phyloP scores from a whole-genome alignment of 345 rosid species.

The Turnera subulata region DNA sequence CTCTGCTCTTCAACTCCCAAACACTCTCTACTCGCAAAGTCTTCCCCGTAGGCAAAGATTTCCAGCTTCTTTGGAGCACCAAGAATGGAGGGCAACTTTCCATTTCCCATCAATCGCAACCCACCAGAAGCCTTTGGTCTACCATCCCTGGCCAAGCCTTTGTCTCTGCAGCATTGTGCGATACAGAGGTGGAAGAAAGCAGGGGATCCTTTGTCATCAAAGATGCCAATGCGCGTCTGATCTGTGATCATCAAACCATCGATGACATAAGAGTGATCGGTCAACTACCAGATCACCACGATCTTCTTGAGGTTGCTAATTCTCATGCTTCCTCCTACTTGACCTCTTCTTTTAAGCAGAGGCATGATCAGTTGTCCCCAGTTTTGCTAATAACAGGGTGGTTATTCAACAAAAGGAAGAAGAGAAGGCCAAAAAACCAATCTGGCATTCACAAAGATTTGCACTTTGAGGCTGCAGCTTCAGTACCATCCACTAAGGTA shows the following conservation, averaged over 20 bases:
- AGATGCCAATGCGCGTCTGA: slow-evolving; percentile 31
- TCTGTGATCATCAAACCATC: slow-evolving; percentile 48
- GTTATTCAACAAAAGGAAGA: slow-evolving; percentile 30
- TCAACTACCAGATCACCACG: slow-evolving; percentile 15
- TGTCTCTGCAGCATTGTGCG: slow-evolving; percentile 53
- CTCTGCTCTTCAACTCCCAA: slow-evolving; percentile 30
- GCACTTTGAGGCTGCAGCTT: slow-evolving; percentile 9
- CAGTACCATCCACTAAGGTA: slow-evolving; percentile 22
- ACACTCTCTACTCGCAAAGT: slow-evolving; percentile 23
- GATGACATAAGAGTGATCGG: slow-evolving; percentile 40
- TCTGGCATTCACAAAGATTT: slow-evolving; percentile 14
- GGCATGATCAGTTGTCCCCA: slow-evolving; percentile 26
- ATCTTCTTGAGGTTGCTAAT: slow-evolving; percentile 4
- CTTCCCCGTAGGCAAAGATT: slow-evolving; percentile 46
- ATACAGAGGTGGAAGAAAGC: slow-evolving; percentile 65
- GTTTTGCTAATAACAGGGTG: slow-evolving; percentile 45
- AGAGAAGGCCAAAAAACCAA: slow-evolving; percentile 14
- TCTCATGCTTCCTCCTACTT: slow-evolving; percentile 16
- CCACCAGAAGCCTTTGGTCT: slow-evolving; percentile 53
- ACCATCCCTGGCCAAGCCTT: slow-evolving; percentile 53
- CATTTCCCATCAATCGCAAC: slow-evolving; percentile 38
- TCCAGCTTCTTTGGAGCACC: slow-evolving; percentile 51
- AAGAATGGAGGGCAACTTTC: slow-evolving; percentile 44
- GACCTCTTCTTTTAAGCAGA: slow-evolving; percentile 17
- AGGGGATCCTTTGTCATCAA: slow-evolving; percentile 57